These are phyloP conservation scores for Lomentospora prolificans DNA, from an alignment of 2,329 filamentous ascomycete species.

Conservation along the genomic window DNA sequence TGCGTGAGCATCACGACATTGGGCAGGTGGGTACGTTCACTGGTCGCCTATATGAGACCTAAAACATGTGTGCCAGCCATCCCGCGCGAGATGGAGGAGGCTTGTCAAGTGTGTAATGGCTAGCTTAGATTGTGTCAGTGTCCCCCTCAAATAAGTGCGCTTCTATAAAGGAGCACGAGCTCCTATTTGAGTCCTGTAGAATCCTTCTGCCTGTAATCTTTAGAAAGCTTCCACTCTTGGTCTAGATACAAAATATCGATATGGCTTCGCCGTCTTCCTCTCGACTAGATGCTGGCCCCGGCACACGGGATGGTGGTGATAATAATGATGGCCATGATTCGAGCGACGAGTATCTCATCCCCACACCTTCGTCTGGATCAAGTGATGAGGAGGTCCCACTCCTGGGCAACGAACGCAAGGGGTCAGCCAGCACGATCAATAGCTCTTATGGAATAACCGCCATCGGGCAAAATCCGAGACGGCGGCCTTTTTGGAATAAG, in stretches of 20 bases:
- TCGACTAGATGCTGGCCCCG: too few species aligned
- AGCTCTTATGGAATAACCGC: background rate
- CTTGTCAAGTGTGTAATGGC: background rate
- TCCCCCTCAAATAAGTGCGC: background rate
- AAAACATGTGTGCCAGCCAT: background rate
- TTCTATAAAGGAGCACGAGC: background rate
- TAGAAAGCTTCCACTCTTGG: background rate
- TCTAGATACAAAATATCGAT: too few species aligned
- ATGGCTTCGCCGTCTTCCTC: too few species aligned
- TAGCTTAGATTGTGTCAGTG: too few species aligned
- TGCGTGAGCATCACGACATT: background rate
- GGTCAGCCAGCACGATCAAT: background rate
- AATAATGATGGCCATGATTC: too few species aligned
- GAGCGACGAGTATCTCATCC: background rate
- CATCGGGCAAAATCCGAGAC: background rate
- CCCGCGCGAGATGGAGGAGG: background rate
- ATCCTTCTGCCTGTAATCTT: background rate
- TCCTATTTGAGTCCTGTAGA: background rate
- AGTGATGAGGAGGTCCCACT: background rate
- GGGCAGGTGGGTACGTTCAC: background rate
- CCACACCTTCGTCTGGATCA: background rate
- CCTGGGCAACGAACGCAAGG: background rate
- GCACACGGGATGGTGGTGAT: too few species aligned
- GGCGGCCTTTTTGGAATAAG: slow-evolving; percentile 22
- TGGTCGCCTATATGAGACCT: background rate